Percentiles rank a stretch among this genome's conserved stretches.
Conservation (phyloP, 2,329 filamentous ascomycete genomes). For the Ceratocystis huliohia region DNA sequence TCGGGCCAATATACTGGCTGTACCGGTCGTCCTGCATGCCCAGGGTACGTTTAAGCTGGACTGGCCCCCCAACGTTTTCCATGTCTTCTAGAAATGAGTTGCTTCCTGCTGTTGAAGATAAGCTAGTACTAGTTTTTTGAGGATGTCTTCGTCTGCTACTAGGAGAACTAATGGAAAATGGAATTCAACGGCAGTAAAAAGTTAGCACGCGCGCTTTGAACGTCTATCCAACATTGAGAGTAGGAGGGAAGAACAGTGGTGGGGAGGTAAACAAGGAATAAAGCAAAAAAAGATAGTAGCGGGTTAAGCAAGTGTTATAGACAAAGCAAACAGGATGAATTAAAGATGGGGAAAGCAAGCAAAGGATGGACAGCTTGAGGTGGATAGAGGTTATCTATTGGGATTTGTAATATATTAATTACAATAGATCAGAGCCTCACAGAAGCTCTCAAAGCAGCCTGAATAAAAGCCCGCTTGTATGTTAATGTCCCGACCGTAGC, state of each 20-base stretch:
- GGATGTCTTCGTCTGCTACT: slow-evolving; percentile 38
- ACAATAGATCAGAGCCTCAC: neutral
- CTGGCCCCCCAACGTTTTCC: slow-evolving; percentile 55
- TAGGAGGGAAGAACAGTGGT: neutral
- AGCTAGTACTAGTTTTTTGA: slow-evolving; percentile 44
- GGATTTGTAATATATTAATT: neutral
- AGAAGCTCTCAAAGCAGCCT: neutral
- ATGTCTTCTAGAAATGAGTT: slow-evolving; percentile 55
- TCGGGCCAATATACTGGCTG: slow-evolving; percentile 72
- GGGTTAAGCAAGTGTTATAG: neutral
- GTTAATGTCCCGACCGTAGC: neutral
- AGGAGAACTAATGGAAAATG: slow-evolving; percentile 38
- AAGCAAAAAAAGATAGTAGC: neutral
- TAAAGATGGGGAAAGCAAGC: slow-evolving; percentile 12
- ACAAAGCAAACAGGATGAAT: slow-evolving; percentile 8
- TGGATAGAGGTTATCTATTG: neutral
- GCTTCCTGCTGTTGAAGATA: slow-evolving; percentile 50
- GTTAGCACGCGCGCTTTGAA: slow-evolving; percentile 28
- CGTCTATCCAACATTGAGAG: too few species aligned
- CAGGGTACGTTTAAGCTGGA: slow-evolving; percentile 54
- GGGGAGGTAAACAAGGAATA: neutral
- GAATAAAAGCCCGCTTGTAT: neutral
- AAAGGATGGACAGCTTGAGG: neutral
- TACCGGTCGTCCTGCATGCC: slow-evolving; percentile 67
- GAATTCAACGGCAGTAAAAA: slow-evolving; percentile 42